Percentiles rank a stretch among this genome's conserved stretches.
These are phyloP conservation scores for Exserohilum turcica DNA, from an alignment of 2,329 filamentous ascomycete genomes.

Conservation along the genomic window DNA sequence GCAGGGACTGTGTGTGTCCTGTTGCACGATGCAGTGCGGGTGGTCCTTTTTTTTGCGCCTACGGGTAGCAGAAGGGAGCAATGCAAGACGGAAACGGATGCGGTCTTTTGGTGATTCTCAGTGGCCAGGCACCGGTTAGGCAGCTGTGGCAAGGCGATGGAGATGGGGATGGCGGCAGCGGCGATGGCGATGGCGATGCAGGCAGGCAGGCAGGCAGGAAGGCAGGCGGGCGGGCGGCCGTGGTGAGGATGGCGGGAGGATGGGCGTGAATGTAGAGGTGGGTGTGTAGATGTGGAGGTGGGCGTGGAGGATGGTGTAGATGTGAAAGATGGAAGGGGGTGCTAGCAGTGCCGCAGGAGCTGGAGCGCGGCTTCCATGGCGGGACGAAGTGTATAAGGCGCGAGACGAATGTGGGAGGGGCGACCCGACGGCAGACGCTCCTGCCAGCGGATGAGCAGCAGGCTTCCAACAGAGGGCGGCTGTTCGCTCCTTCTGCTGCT, in stretches of 20 bases:
- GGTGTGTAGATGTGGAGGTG: background rate
- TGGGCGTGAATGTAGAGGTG: background rate
- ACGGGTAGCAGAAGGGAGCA: constrained; percentile 5
- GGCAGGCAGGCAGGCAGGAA: background rate
- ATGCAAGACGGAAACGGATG: background rate
- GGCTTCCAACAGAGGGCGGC: constrained; percentile 34
- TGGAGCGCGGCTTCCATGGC: constrained; percentile 32
- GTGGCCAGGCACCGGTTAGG: background rate
- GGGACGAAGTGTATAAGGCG: constrained; percentile 40
- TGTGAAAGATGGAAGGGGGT: constrained; percentile 11
- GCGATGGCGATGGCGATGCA: background rate
- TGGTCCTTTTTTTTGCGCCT: constrained; percentile 28
- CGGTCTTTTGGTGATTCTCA: background rate
- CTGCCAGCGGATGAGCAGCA: constrained; percentile 34
- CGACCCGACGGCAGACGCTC: constrained; percentile 33
- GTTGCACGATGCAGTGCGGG: constrained; percentile 25
- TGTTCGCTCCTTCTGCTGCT: constrained; percentile 33
- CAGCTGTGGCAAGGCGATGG: background rate
- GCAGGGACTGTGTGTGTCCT: background rate
- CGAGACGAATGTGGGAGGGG: constrained; percentile 31
- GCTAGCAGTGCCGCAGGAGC: constrained; percentile 29
- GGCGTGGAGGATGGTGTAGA: constrained; percentile 3
- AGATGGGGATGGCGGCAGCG: background rate
- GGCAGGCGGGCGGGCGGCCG: background rate
- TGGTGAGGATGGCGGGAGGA: background rate